Base-by-base conservation (phyloP, 108 stramenopile genomes). In the Chaetoceros muelleri region DNA sequence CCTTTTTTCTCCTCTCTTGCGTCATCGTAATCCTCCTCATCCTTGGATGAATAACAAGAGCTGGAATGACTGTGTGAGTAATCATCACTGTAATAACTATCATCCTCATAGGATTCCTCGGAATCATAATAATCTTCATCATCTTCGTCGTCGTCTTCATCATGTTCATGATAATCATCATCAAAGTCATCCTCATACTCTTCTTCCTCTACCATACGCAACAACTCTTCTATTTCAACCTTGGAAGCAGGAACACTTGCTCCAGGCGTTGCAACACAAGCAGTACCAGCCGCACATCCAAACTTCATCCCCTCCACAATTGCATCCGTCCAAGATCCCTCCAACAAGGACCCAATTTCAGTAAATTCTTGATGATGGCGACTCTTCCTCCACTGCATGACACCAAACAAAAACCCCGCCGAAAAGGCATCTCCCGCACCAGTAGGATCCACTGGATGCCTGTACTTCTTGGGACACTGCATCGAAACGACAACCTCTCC, bases 341-440 rank as follows among this genome's bases (percentile, higher is more conserved):
- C 24, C 26, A 46, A 51, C 23, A 48, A 30, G 45, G 19, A 21
- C 18, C 46, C 34, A 3, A 54, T 48, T 20, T 65, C 26, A 59
- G 8, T 30, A 47, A 48, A 31, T 28, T 27, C 17, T 23, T 17
- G 21, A n/a, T 18, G 10, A 58, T 19, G 19, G 0, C n/a, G 7
- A 1, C 29, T 51, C 44, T 31, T 29, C 27, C 53, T 27, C 20
- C 21, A 31, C 57, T 53, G 57, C 71, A 62, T 20, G 31, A 78
- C 52, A 5, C 84, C 87, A 61, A 76, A 58, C 20, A 89, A 40
- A 55, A 89, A 89, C 44, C 87, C 87, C 21, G 87, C 79, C 3
- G 79, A 68, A 58, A 89, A 89, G 2, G 84, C 69, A 72, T 89
- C 87, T 18, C 87, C 87, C 17, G 87, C 87, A 18, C 87, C 87